A percentile compares a stretch with the other conserved stretches of the same genome.
Conservation (phyloP, 768 basidiomycete species). For the Amyloporia xantha region DNA sequence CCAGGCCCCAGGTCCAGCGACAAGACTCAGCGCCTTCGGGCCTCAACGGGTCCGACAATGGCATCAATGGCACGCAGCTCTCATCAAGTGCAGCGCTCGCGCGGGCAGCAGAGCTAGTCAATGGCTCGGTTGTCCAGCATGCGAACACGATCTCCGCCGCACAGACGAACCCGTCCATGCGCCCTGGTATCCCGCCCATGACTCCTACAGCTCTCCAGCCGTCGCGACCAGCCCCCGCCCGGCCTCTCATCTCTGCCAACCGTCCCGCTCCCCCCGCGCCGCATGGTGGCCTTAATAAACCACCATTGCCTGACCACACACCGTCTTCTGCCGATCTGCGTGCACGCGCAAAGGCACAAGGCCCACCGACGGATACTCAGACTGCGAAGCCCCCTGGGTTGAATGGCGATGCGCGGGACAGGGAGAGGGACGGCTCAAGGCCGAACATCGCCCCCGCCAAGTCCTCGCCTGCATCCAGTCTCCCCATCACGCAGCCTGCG, state of each 20-base stretch:
- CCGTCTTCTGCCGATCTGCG: constrained; percentile 63
- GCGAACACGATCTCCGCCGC: constrained; percentile 35
- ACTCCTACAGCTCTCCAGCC: constrained; percentile 40
- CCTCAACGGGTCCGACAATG: constrained; percentile 23
- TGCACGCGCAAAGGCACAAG: constrained; percentile 54
- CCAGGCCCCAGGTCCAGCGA: constrained; percentile 34
- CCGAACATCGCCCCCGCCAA: constrained; percentile 40
- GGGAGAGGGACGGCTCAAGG: constrained; percentile 27
- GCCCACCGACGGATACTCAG: constrained; percentile 32
- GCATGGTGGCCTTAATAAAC: constrained; percentile 17
- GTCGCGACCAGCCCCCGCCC: constrained; percentile 60
- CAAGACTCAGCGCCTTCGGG: constrained; percentile 40
- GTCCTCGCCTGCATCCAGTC: constrained; percentile 34
- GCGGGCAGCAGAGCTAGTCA: constrained; percentile 58
- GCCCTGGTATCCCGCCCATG: constrained; percentile 22
- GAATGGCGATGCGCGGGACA: constrained; percentile 35
- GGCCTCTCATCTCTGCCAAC: constrained; percentile 52
- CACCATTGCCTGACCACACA: constrained; percentile 41
- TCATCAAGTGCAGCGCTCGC: constrained; percentile 39
- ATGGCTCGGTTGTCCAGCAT: constrained; percentile 41
- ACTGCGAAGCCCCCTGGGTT: constrained; percentile 27
- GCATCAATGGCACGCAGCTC: constrained; percentile 22
- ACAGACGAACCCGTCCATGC: constrained; percentile 20
- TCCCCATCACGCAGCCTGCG: constrained; percentile 39
- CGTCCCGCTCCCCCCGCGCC: constrained; percentile 49